Evolutionary conservation across 805 yeast species (phyloP).

Genomic region (Maudiozyma bulderi): DNA sequence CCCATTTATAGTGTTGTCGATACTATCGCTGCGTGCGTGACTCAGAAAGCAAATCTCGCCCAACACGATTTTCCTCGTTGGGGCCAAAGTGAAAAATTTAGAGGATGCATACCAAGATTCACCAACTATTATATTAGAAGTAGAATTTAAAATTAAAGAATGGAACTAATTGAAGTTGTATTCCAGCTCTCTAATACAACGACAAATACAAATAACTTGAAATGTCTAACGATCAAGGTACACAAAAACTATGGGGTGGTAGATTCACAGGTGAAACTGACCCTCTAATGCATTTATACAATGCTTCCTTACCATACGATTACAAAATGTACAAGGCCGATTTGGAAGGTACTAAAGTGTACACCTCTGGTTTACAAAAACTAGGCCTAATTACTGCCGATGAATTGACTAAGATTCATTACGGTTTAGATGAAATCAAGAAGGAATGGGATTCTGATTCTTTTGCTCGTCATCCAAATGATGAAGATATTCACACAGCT

Average conservation of each 20-base stretch:
- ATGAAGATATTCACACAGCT: constrained; percentile 98
- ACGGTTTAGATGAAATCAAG: constrained; percentile 63
- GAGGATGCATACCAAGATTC: no score
- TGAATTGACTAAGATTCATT: constrained; percentile 73
- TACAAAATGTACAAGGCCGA: constrained; percentile 92
- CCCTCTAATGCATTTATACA: constrained; percentile 94
- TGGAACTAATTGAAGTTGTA: background rate
- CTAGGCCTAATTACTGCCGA: constrained; percentile 61
- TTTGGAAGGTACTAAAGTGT: constrained; percentile 86
- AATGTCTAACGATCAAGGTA: constrained; percentile 5
- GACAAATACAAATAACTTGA: background rate
- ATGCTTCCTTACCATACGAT: constrained; percentile 94
- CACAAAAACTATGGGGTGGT: constrained; percentile 92
- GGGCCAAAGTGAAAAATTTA: no score
- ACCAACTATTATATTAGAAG: no score
- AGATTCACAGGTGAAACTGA: constrained; percentile 95
- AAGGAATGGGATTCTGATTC: constrained; percentile 80
- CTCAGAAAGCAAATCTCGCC: no score
- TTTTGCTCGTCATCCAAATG: constrained; percentile 34
- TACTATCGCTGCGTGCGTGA: no score
- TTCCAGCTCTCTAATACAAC: background rate
- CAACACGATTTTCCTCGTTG: no score
- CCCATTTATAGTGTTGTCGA: no score
- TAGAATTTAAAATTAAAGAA: background rate
- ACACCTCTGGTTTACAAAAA: constrained; percentile 78